Base-by-base conservation (phyloP, 306 rosid genomes). In the Elaeagnus macrophylla region DNA sequence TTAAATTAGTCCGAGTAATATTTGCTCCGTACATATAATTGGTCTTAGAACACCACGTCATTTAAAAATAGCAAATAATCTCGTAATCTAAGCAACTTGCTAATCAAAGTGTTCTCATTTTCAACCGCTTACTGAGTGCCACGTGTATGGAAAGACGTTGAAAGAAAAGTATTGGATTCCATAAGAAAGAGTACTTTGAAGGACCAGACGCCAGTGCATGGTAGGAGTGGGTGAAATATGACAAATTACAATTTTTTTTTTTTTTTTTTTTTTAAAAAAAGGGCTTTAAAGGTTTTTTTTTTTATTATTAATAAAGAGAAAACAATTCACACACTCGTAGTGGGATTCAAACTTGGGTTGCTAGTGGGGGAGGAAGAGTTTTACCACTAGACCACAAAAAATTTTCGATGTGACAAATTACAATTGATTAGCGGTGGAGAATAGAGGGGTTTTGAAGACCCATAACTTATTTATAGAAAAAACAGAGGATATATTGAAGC, bases 341-440 rank as follows among this genome's bases (percentile, higher is more conserved):
- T n/a, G n/a, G n/a, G n/a, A n/a, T n/a, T n/a, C n/a, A n/a, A n/a
- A n/a, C n/a, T n/a, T n/a, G n/a, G n/a, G n/a, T n/a, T n/a, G n/a
- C n/a, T n/a, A n/a, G n/a, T n/a, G n/a, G n/a, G n/a, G n/a, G n/a
- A n/a, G n/a, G n/a, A n/a, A n/a, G n/a, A n/a, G n/a, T n/a, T n/a
- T n/a, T n/a, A n/a, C n/a, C n/a, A n/a, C n/a, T n/a, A n/a, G n/a
- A n/a, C n/a, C n/a, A n/a, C n/a, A n/a, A n/a, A n/a, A n/a, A n/a
- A n/a, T n/a, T n/a, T n/a, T n/a, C n/a, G n/a, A n/a, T 20, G 54
- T 49, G 62, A 56, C 70, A 57, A 56, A 20, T 60, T 68, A 66
- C 63, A 15, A 20, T 51, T 47, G 51, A 48, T 65, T 69, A 77
- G 71, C 84, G 70, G 77, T 74, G 73, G 73, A 69, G 72, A 59